Evolutionary conservation across 1,284 basidiomycete genomes (phyloP), one percentile per base, ranked within the genome.

Genomic region (Leccinum solheimii): DNA sequence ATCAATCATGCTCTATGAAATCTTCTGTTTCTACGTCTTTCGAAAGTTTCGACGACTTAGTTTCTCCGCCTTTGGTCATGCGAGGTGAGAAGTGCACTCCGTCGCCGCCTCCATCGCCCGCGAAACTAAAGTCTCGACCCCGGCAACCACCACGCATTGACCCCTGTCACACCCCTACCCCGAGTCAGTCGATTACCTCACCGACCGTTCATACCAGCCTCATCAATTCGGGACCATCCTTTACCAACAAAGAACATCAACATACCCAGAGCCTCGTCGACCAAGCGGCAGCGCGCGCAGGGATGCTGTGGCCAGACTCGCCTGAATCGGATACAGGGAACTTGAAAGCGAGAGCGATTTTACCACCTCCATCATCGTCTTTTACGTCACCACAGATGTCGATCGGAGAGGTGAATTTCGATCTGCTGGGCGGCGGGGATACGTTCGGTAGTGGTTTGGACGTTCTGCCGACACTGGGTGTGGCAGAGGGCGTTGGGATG

Each of bases 241-340:
- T 70, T 63, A 62, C 67, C 63, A 19, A 67, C 63, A 62, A 66
- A 64, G 61, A 70, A 58, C 86, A 85, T 67, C 77, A 79, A 61
- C 82, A 84, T 57, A 86, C 86, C 5, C 70, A 81, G 65, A 85
- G 79, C 65, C 73, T 90, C 26, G 70, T 90, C 61, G 80, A 84
- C 63, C 73, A 72, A 16, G 86, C 83, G 8, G 84, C 85, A 9
- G 72, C 84, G 6, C 78, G 77, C 19, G 73, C 72, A 5, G 86
- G 86, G 3, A 72, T 78, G 0, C n/a, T 63, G 56, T 90, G 88
- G 88, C 86, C 86, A n/a, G 81, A 84, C 26, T 83, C 86, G 10
- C 78, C 72, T 1, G 56, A 26, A 9, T 36, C 21, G 4, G 34
- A 59, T 2, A 57, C 57, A 48, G 21, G 45, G 13, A 58, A n/a